Conservation (phyloP, 2,329 filamentous ascomycete genomes). For the Exophiala spinifera region DNA sequence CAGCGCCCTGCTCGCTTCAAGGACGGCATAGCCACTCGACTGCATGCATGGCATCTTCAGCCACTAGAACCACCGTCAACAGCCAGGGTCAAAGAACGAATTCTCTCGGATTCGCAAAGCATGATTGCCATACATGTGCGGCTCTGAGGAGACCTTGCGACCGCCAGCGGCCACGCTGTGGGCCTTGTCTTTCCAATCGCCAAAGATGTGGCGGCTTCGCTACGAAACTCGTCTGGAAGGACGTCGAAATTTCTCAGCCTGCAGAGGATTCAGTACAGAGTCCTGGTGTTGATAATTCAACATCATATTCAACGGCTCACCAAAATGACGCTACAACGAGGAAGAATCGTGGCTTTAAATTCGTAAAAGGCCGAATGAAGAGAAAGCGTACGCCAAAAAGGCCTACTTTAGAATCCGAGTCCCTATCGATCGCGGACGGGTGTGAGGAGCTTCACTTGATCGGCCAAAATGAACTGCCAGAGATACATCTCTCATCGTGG, state of each 20-base stretch:
- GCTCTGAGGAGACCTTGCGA: slow-evolving; percentile 25
- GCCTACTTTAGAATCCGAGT: too few species aligned
- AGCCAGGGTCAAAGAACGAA: slow-evolving; percentile 8
- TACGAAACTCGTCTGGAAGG: slow-evolving; percentile 10
- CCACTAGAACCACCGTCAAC: background rate
- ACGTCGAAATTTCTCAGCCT: background rate
- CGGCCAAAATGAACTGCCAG: background rate
- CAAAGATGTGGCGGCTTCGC: slow-evolving; percentile 22
- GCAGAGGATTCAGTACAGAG: background rate
- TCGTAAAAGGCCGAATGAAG: slow-evolving; percentile 1
- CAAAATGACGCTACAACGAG: background rate
- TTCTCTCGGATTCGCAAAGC: slow-evolving; percentile 28
- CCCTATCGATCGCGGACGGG: background rate
- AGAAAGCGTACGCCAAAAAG: background rate
- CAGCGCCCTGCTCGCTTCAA: too few species aligned
- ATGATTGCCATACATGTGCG: slow-evolving; percentile 31
- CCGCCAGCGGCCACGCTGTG: slow-evolving; percentile 28
- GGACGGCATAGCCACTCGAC: too few species aligned
- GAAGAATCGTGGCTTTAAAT: slow-evolving; percentile 1
- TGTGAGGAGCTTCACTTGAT: background rate
- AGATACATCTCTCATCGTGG: background rate
- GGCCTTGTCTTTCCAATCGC: slow-evolving; percentile 24
- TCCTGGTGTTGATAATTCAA: background rate
- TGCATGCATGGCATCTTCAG: background rate
- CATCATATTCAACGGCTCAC: background rate